Evolutionary conservation across 2,329 filamentous ascomycete genomes (phyloP), one percentile per base, ranked within the genome.

Genomic region (Microsporum canis): DNA sequence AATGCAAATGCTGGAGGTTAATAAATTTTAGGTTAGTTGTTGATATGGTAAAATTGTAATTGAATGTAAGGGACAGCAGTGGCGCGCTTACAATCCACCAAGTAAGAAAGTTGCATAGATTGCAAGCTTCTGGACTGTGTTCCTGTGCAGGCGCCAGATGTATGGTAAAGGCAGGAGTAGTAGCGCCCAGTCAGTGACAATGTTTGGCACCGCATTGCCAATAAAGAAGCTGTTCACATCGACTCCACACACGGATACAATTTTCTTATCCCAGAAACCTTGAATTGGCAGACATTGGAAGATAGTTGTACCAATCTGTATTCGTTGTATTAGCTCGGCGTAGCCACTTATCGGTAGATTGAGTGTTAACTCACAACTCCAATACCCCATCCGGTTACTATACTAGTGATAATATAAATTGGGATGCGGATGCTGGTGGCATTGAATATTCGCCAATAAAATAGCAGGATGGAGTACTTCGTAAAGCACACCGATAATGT

Each of bases 161-260:
- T 65, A 61, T 3, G 62, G 65, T 2, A 68, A 67, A 1, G 70
- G 70, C 4, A 72, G 58, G 6, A 63, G 49, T 14, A 72, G 39
- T 33, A 71, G 68, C 7, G 62, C 59, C 5, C 71, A 57, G 56
- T 71, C 67, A 1, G 63, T 69, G 5, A 66, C n/a, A 10, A 70
- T 63, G 43, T 71, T 71, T 31, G 78, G 75, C 0, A 75, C 71
- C 1, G 76, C 78, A 60, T 80, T 81, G 51, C 76, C 74, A 36
- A 81, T 77, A 73, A 80, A 82, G 34, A 61, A 60, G 33, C 45
- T 60, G 49, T 56, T 55, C 41, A 55, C 59, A 34, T 60, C 36
- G 12, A 60, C 59, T 31, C 59, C 34, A 43, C 59, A 60, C 6
- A 60, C 59, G 14, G 59, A 39, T 5, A 23, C 7, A 17, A 60